Conservation (phyloP, 1,139 yeast species). For the Yamadazyma kanchanaburiensis region DNA sequence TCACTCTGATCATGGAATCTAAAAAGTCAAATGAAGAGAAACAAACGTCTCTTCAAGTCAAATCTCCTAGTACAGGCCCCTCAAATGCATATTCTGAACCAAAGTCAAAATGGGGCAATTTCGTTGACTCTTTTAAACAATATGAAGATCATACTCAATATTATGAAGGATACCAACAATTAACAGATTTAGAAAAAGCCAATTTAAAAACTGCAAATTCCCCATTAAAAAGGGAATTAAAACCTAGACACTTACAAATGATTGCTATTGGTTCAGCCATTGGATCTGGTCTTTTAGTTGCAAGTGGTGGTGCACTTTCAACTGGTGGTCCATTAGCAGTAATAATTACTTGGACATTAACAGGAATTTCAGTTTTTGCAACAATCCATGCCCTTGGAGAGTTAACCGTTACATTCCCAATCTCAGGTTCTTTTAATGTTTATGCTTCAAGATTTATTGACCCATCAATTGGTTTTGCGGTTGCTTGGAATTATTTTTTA, state of each 20-base stretch:
- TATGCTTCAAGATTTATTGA: slow-evolving; percentile 39
- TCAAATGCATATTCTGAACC: too few relatives aligned
- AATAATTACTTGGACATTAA: slow-evolving; percentile 45
- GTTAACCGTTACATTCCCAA: slow-evolving; percentile 35
- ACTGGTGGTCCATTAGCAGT: slow-evolving; percentile 69
- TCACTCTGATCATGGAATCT: slow-evolving; percentile 1
- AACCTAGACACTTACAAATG: slow-evolving; percentile 47
- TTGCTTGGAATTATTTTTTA: slow-evolving; percentile 44
- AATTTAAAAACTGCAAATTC: slow-evolving; percentile 37
- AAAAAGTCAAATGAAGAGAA: slow-evolving; percentile 1
- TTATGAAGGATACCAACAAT: slow-evolving; percentile 20
- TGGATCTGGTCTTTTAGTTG: slow-evolving; percentile 49
- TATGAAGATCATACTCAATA: slow-evolving; percentile 9
- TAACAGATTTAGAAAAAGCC: slow-evolving; percentile 35
- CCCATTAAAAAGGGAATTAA: slow-evolving; percentile 32
- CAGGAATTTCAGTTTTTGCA: slow-evolving; percentile 24
- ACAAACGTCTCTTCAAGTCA: too few relatives aligned
- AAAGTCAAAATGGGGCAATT: slow-evolving; percentile 39
- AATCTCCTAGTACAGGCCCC: too few relatives aligned
- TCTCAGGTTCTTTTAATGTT: slow-evolving; percentile 37
- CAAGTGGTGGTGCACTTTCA: slow-evolving; percentile 34
- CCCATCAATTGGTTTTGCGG: slow-evolving; percentile 41
- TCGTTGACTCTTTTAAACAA: slow-evolving; percentile 38
- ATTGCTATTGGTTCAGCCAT: slow-evolving; percentile 84
- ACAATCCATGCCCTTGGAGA: slow-evolving; percentile 44